A percentile compares a stretch with the other conserved stretches of the same genome.
Conservation (phyloP, 2,329 filamentous ascomycete genomes). For the Talaromyces sp. region DNA sequence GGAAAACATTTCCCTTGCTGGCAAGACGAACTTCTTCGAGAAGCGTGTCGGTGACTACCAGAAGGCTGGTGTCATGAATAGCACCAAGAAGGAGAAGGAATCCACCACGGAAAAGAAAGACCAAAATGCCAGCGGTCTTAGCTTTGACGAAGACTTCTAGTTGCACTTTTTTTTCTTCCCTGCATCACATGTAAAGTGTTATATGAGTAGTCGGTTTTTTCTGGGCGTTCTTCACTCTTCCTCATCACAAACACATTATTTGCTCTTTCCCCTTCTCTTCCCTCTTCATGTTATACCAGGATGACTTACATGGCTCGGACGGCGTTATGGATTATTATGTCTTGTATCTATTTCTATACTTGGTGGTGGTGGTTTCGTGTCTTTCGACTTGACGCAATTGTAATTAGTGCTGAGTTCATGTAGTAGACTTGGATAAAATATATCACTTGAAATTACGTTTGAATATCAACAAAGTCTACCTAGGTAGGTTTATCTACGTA, state of each 20-base stretch:
- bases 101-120: conserved; percentile 44
- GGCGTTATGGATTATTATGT: conserved; percentile 18
- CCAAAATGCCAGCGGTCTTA: conserved; percentile 66
- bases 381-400: conserved; percentile 8
- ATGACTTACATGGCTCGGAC: conserved; percentile 16
- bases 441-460: background rate
- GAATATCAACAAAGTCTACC: no score
- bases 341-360: conserved; percentile 16
- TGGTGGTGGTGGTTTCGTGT: conserved; percentile 17
- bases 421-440: conserved; percentile 18
- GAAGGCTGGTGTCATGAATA: conserved; percentile 97
- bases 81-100: conserved; percentile 68
- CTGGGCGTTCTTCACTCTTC: conserved; percentile 6
- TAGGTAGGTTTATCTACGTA: no score
- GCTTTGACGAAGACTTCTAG: conserved; percentile 96
- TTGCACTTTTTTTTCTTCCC: conserved; percentile 26
- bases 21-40: conserved; percentile 99
- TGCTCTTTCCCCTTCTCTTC: conserved; percentile 3
- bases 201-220: conserved; percentile 1
- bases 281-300: conserved; percentile 18
- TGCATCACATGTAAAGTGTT: conserved; percentile 8
- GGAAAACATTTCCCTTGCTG: conserved; percentile 98
- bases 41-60: conserved; percentile 99
- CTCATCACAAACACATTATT: background rate
- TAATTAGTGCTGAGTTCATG: conserved; percentile 18